These are phyloP conservation scores for Penicillium sp. DNA, from an alignment of 2,329 filamentous ascomycete species.

Conservation along the genomic window DNA sequence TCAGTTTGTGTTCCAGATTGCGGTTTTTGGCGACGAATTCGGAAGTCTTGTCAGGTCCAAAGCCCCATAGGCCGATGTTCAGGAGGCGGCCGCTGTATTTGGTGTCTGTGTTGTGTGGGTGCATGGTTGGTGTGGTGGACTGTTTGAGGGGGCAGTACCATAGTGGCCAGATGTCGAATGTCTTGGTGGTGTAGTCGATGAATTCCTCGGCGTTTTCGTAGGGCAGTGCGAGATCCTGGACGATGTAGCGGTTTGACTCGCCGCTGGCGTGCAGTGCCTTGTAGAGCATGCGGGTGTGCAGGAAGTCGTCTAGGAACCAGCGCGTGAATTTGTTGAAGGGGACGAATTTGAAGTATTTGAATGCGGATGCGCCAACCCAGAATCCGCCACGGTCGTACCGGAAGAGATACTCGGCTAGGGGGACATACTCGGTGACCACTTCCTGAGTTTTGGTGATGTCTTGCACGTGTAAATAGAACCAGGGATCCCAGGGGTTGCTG, in stretches of 20 bases:
- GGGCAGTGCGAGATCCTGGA: constrained; percentile 62
- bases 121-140: constrained; percentile 18
- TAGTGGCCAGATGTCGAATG: constrained; percentile 51
- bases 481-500: constrained; percentile 59
- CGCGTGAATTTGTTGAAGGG: constrained; percentile 60
- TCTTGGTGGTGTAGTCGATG: constrained; percentile 47
- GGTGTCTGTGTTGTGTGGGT: constrained; percentile 12
- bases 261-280: constrained; percentile 59
- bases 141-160: constrained; percentile 55
- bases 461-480: constrained; percentile 69
- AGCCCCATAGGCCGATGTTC: constrained; percentile 73
- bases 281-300: constrained; percentile 61
- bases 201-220: constrained; percentile 50
- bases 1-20: constrained; percentile 65
- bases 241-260: constrained; percentile 53
- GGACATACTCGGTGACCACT: constrained; percentile 48
- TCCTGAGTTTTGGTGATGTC: constrained; percentile 20
- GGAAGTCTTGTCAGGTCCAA: constrained; percentile 54
- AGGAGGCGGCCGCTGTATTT: constrained; percentile 30
- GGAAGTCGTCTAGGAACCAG: constrained; percentile 56
- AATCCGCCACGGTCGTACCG: constrained; percentile 61
- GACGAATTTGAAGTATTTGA: constrained; percentile 53
- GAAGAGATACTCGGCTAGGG: constrained; percentile 36
- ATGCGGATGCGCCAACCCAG: constrained; percentile 60
- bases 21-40: constrained; percentile 69